These are phyloP conservation scores for Saccharomyces hybrid DNA, from an alignment of 1,139 yeast genomes.

Conservation along the genomic window DNA sequence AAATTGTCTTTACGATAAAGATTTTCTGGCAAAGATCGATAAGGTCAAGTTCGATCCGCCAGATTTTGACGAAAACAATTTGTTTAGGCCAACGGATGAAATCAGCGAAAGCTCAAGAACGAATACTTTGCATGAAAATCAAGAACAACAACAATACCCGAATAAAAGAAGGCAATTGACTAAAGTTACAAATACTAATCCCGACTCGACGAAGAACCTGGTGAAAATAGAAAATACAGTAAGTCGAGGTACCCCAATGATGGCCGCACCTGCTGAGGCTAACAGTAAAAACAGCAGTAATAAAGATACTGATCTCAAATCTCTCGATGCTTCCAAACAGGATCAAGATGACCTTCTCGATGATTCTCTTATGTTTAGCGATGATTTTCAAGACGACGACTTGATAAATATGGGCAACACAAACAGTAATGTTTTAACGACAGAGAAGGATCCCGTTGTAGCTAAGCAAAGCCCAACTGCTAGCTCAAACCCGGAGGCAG, in stretches of 20 bases:
- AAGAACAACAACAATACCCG: conserved; percentile 4
- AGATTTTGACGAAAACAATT: conserved; percentile 43
- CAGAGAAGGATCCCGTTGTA: not conserved
- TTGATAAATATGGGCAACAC: conserved; percentile 18
- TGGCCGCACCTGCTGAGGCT: conserved; percentile 11
- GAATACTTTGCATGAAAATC: conserved; percentile 18
- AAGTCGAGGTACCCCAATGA: not conserved
- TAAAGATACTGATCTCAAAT: not conserved
- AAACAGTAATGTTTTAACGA: not conserved
- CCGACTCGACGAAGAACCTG: not conserved
- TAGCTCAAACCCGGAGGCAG: conserved; percentile 2
- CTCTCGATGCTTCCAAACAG: conserved; percentile 8
- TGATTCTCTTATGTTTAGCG: conserved; percentile 61
- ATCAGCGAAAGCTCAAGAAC: conserved; percentile 28
- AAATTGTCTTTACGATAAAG: conserved; percentile 68
- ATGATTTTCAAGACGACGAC: conserved; percentile 40
- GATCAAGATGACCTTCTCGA: conserved; percentile 42
- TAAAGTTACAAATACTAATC: not conserved
- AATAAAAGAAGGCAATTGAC: conserved; percentile 18
- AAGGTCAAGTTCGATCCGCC: conserved; percentile 43
- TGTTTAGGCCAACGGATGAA: conserved; percentile 36
- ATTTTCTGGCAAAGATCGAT: conserved; percentile 45
- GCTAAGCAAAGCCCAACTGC: not conserved
- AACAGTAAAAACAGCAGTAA: conserved; percentile 10
- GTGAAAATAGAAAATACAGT: conserved; percentile 10